These are phyloP conservation scores for Eucalyptus marginata DNA, from an alignment of 345 rosid genomes.

Conservation along the genomic window DNA sequence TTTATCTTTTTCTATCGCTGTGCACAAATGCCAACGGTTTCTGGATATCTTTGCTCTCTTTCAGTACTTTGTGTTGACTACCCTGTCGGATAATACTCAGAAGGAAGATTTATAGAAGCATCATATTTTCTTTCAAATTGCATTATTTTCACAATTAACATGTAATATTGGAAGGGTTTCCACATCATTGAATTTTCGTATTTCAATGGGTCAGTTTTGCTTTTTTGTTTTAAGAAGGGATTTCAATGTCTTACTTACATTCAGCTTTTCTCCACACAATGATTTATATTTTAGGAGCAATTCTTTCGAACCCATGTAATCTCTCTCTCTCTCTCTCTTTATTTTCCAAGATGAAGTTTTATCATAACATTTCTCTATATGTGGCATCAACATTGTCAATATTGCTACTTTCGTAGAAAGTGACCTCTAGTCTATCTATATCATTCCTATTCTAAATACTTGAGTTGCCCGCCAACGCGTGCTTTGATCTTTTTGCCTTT, in stretches of 20 bases:
- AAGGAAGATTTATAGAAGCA: neutral
- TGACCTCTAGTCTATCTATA: neutral
- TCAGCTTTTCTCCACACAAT: neutral
- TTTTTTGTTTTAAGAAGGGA: rapidly evolving
- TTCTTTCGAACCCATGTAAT: neutral
- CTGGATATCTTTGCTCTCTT: neutral
- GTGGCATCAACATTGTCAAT: neutral
- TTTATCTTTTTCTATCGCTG: neutral
- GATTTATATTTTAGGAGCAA: neutral
- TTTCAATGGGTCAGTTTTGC: neutral
- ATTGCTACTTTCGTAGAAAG: neutral
- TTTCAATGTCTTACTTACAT: neutral
- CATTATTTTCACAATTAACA: neutral
- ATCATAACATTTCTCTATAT: neutral
- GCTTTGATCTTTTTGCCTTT: neutral
- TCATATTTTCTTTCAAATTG: neutral
- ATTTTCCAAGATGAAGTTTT: neutral
- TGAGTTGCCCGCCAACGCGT: neutral
- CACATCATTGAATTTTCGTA: neutral
- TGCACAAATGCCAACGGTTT: neutral
- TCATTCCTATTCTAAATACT: neutral
- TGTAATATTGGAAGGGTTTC: neutral
- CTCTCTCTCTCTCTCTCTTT: neutral
- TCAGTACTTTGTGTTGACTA: neutral
- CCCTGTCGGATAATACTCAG: neutral